Evolutionary conservation across 345 rosid genomes (phyloP).

Genomic region (Arabidopsis arenosa): DNA sequence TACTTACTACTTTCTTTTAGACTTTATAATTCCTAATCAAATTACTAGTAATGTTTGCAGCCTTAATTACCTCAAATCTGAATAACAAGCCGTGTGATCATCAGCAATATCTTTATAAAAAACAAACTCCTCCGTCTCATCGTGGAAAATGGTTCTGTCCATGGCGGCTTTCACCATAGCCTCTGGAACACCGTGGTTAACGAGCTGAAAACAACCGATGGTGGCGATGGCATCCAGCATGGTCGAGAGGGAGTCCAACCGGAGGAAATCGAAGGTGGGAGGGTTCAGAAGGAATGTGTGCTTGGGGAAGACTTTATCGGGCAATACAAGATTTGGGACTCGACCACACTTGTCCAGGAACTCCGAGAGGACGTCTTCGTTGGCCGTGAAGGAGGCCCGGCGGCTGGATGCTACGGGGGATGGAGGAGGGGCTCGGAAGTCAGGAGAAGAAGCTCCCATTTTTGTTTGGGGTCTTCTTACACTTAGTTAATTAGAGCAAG

Average conservation of each 20-base stretch:
- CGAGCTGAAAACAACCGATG: constrained; percentile 85
- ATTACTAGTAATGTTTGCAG: too few species aligned
- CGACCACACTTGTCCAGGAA: constrained; percentile 77
- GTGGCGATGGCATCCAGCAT: constrained; percentile 60
- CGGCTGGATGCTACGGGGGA: constrained; percentile 80
- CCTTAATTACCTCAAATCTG: constrained; percentile 24
- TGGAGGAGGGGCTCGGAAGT: constrained; percentile 93
- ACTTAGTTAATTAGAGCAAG: too few species aligned
- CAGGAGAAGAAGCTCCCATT: constrained; percentile 61
- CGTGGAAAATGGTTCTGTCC: constrained; percentile 46
- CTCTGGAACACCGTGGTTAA: constrained; percentile 70
- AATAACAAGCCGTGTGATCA: neutral
- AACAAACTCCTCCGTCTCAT: constrained; percentile 48
- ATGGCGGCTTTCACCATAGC: constrained; percentile 43
- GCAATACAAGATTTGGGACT: constrained; percentile 79
- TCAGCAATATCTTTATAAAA: constrained; percentile 17
- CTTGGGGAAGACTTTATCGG: constrained; percentile 78
- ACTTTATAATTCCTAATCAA: too few species aligned
- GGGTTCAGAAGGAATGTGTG: constrained; percentile 68
- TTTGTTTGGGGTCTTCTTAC: constrained; percentile 31
- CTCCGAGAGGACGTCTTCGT: constrained; percentile 73
- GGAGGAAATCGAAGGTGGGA: constrained; percentile 60
- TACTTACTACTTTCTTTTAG: neutral
- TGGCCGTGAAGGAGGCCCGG: constrained; percentile 75
- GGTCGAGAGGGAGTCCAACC: constrained; percentile 39